Percentiles rank a stretch among this genome's conserved stretches.
Evolutionary conservation across 305 asterid species (phyloP).

Genomic region (Withania somnifera): DNA sequence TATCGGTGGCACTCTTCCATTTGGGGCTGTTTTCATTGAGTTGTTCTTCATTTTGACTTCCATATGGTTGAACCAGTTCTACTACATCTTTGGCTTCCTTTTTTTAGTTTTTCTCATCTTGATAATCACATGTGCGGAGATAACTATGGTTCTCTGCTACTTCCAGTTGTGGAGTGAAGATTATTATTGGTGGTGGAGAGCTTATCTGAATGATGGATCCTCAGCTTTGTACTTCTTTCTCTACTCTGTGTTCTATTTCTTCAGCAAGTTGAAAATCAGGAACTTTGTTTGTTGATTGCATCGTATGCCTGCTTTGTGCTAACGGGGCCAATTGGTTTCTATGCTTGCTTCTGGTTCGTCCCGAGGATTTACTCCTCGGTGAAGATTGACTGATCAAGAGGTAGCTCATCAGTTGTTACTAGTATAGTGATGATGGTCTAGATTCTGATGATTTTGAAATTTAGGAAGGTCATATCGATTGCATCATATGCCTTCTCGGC

Average conservation of each 20-base stretch:
- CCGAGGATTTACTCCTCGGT: slow-evolving; percentile 82
- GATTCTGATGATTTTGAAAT: slow-evolving; percentile 34
- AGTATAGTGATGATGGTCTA: slow-evolving; percentile 32
- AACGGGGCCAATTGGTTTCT: slow-evolving; percentile 94
- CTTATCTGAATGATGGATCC: slow-evolving; percentile 81
- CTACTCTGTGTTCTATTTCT: slow-evolving; percentile 87
- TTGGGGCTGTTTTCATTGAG: slow-evolving; percentile 93
- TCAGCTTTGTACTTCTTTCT: slow-evolving; percentile 87
- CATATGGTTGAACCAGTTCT: slow-evolving; percentile 94
- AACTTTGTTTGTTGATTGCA: slow-evolving; percentile 76
- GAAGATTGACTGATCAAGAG: slow-evolving; percentile 59
- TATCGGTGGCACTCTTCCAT: slow-evolving; percentile 87
- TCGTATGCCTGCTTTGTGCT: slow-evolving; percentile 82
- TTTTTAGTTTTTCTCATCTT: slow-evolving; percentile 87
- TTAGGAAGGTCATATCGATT: slow-evolving; percentile 36
- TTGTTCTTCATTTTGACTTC: slow-evolving; percentile 92
- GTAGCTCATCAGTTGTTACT: slow-evolving; percentile 36
- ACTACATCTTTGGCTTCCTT: slow-evolving; percentile 90
- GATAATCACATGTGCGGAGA: slow-evolving; percentile 81
- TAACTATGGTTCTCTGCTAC: slow-evolving; percentile 82
- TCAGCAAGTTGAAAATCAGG: slow-evolving; percentile 86
- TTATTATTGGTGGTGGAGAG: slow-evolving; percentile 98
- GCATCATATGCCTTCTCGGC: slow-evolving; percentile 72
- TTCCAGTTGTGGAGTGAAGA: slow-evolving; percentile 97
- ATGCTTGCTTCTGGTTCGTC: slow-evolving; percentile 91